phyloP scores from a whole-genome alignment of 139 green algal genomes.

The Coccomyxa sp. region DNA sequence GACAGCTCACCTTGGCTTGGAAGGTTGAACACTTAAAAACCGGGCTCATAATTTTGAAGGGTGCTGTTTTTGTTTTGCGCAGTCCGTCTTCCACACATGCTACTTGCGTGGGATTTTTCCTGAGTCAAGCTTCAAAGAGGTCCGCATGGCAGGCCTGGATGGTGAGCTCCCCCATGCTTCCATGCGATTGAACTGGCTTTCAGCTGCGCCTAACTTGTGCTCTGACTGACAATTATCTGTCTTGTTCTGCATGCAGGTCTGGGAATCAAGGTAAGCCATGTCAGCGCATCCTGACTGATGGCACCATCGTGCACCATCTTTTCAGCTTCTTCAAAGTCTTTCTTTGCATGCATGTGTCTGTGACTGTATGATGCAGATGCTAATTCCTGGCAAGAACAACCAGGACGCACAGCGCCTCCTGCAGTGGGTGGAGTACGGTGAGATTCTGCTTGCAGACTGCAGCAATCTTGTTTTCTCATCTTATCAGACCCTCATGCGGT shows the following conservation, averaged over 20 bases:
- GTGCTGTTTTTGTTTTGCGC: not conserved
- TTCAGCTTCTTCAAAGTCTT: not conserved
- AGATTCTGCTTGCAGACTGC: not conserved
- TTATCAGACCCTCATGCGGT: too few species aligned
- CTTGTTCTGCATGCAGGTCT: not conserved
- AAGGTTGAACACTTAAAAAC: too few species aligned
- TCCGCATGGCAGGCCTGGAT: not conserved
- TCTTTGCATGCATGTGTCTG: not conserved
- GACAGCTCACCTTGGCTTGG: not conserved
- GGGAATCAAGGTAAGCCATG: not conserved
- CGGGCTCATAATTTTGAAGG: too few species aligned
- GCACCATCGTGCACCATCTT: too few species aligned
- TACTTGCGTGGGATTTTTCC: not conserved
- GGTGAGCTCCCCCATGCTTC: not conserved
- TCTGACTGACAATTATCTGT: not conserved
- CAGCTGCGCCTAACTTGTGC: not conserved
- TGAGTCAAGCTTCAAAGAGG: not conserved
- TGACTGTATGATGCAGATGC: not conserved
- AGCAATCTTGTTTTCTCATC: too few species aligned
- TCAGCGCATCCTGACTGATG: too few species aligned
- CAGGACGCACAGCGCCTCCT: not conserved
- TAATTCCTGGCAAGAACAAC: not conserved
- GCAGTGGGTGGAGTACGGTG: not conserved
- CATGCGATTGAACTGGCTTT: not conserved
- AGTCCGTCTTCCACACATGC: not conserved